Evolutionary conservation across 2,329 filamentous ascomycete genomes (phyloP).

Genomic region (Aureobasidium subglaciale): DNA sequence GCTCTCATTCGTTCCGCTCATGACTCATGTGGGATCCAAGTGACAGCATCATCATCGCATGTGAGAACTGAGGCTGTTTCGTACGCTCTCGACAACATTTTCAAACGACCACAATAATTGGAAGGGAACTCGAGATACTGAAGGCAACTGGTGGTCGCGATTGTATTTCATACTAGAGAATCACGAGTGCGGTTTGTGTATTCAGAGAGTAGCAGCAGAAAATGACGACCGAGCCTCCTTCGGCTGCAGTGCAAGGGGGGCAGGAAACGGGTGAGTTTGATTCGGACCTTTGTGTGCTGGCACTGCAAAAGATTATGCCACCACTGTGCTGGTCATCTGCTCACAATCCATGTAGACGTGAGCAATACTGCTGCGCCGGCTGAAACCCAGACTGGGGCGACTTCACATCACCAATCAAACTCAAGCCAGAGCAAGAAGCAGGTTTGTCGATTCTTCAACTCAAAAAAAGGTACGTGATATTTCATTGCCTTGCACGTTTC

Average conservation of each 20-base stretch:
- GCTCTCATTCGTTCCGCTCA: not conserved
- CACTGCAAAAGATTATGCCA: not conserved
- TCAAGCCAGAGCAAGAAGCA: conserved; percentile 17
- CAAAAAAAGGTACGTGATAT: conserved; percentile 32
- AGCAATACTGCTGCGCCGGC: conserved; percentile 21
- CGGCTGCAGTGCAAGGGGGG: conserved; percentile 6
- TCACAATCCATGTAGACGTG: not conserved
- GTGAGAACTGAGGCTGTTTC: not conserved
- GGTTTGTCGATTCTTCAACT: conserved; percentile 34
- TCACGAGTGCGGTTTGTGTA: not conserved
- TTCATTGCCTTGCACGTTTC: conserved; percentile 10
- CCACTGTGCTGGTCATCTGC: conserved; percentile 10
- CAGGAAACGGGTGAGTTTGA: conserved; percentile 3
- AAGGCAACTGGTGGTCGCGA: not conserved
- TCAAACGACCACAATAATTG: not conserved
- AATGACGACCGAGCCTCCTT: not conserved
- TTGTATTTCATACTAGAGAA: not conserved
- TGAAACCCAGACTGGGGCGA: conserved; percentile 30
- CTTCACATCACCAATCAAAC: not conserved
- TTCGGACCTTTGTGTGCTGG: conserved; percentile 9
- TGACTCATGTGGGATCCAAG: not conserved
- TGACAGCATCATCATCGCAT: conserved; percentile 9
- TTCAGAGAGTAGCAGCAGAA: not conserved
- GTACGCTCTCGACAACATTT: too few relatives aligned
- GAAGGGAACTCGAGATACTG: not conserved